phyloP scores from a whole-genome alignment of 1,139 yeast genomes.

The Diutina neorugosa region DNA sequence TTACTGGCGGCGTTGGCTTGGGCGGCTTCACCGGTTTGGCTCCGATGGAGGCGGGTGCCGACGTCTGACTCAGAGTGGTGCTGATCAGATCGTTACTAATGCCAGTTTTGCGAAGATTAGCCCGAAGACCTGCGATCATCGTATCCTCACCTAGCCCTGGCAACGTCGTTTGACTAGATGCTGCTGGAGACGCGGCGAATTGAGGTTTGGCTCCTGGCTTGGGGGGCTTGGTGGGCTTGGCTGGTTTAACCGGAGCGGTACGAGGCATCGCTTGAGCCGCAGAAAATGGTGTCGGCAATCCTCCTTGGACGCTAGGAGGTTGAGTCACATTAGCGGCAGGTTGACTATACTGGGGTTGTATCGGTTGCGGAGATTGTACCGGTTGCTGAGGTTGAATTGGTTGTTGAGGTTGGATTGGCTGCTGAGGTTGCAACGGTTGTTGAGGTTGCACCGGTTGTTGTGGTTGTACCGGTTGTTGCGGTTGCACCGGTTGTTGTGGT shows the following conservation, averaged over 20 bases:
- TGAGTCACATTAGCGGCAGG: neutral
- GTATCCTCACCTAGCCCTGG: too few relatives aligned
- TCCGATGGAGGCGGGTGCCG: neutral
- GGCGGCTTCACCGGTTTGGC: too few relatives aligned
- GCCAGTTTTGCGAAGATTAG: neutral
- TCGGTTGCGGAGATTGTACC: neutral
- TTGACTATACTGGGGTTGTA: neutral
- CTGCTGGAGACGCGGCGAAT: neutral
- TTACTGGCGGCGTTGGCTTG: neutral
- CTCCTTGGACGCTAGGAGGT: neutral
- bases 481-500: neutral
- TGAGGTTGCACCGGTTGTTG: neutral
- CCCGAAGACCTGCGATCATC: neutral
- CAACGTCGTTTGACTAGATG: neutral
- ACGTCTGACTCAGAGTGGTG: neutral
- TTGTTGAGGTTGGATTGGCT: neutral
- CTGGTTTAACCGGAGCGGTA: neutral
- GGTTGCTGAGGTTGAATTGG: neutral
- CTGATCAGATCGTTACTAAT: neutral
- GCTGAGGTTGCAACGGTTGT: neutral
- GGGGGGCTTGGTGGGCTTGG: neutral
- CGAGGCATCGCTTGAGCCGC: neutral
- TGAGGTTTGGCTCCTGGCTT: slow-evolving; percentile 1
- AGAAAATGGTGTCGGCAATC: neutral
- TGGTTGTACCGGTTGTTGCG: too few relatives aligned